phyloP scores from a whole-genome alignment of 495 filamentous ascomycete genomes.

The Monascus purpureus region DNA sequence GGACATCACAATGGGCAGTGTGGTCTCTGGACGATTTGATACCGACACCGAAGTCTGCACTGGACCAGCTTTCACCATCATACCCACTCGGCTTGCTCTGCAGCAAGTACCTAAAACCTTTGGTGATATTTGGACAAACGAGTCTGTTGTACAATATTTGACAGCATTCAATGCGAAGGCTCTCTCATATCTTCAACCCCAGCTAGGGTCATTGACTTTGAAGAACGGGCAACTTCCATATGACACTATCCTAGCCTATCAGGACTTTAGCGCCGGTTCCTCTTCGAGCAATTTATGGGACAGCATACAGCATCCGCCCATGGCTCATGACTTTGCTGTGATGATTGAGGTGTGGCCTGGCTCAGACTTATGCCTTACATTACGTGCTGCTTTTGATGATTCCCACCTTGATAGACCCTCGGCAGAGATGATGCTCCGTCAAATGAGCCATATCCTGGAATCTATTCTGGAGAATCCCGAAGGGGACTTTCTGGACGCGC shows the following conservation, averaged over 20 bases:
- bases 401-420: conserved; percentile 8
- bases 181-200: conserved; percentile 10
- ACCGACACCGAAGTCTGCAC: conserved; percentile 44
- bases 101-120: conserved; percentile 2
- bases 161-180: conserved; percentile 9
- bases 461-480: conserved; percentile 12
- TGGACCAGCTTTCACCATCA: conserved; percentile 65
- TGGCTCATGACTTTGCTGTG: conserved; percentile 13
- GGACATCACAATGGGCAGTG: conserved; percentile 33
- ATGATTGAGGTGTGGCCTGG: conserved; percentile 15
- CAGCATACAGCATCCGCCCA: conserved; percentile 9
- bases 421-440: conserved; percentile 13
- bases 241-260: conserved; percentile 11
- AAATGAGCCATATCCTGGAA: conserved; percentile 12
- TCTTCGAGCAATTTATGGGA: conserved; percentile 7
- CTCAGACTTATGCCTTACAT: conserved; percentile 7
- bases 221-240: conserved; percentile 9
- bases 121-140: conserved; percentile 6
- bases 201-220: conserved; percentile 7
- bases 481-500: conserved; percentile 6
- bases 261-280: conserved; percentile 11
- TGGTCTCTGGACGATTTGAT: conserved; percentile 55
- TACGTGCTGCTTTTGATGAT: conserved; percentile 14
- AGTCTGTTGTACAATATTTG: conserved; percentile 8
- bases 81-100: conserved; percentile 38